Conservation (phyloP, 2,329 filamentous ascomycete species). For the Nakataea oryzae region DNA sequence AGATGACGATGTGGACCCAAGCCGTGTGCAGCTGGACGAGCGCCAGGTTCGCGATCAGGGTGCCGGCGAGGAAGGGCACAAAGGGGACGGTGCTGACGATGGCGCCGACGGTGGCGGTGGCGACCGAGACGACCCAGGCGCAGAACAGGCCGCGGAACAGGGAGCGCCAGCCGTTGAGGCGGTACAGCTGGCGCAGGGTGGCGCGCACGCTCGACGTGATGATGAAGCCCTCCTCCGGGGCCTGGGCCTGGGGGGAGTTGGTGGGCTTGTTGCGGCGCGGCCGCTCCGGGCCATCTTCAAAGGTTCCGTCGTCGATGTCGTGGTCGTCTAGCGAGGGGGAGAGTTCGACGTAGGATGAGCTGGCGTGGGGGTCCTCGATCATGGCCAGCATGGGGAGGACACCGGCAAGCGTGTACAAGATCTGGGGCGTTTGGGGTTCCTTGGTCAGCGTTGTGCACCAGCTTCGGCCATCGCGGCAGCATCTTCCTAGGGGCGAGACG, state of each 20-base stretch:
- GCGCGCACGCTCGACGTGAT: conserved; percentile 41
- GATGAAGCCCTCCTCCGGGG: conserved; percentile 12
- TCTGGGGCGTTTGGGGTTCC: conserved; percentile 21
- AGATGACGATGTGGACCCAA: conserved; percentile 83
- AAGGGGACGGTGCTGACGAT: conserved; percentile 31
- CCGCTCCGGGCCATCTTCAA: conserved; percentile 10
- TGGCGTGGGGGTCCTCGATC: conserved; percentile 44
- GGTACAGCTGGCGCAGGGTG: conserved; percentile 44
- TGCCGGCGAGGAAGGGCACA: conserved; percentile 25
- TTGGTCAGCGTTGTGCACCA: conserved; percentile 5
- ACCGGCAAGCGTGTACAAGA: conserved; percentile 34
- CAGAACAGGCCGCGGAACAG: conserved; percentile 59
- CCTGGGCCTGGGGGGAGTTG: conserved; percentile 19
- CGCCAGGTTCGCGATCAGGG: conserved; percentile 45
- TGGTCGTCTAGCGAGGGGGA: conserved; percentile 19
- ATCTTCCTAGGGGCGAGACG: too few species aligned
- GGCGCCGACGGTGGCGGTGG: conserved; percentile 23
- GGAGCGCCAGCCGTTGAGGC: conserved; percentile 52
- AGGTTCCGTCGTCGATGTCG: conserved; percentile 23
- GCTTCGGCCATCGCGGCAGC: not conserved
- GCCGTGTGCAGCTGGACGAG: conserved; percentile 60
- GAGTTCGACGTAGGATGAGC: conserved; percentile 41
- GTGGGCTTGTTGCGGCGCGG: conserved; percentile 21
- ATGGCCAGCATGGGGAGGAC: conserved; percentile 46
- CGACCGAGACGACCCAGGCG: conserved; percentile 26